Conservation (phyloP, 2,329 filamentous ascomycete genomes). For the Fusarium sororula region DNA sequence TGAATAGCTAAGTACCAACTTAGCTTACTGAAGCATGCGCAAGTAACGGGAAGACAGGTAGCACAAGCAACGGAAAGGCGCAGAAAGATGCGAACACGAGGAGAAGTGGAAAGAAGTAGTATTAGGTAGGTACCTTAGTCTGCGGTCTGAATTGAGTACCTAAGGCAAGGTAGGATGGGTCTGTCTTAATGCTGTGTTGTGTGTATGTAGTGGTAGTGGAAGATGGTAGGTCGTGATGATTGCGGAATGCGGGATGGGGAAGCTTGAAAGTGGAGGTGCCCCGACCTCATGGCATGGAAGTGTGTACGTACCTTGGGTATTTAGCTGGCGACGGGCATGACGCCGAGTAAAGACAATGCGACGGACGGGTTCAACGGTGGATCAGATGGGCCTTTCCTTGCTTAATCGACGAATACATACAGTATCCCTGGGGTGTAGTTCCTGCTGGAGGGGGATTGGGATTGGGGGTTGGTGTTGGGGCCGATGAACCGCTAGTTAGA, state of each 20-base stretch:
- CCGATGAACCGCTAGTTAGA: conserved; percentile 9
- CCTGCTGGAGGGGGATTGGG: neutral
- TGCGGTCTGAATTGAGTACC: neutral
- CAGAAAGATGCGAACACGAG: conserved; percentile 19
- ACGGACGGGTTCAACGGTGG: neutral
- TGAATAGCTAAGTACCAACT: conserved; percentile 9
- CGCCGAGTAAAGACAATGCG: neutral
- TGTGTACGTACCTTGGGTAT: neutral
- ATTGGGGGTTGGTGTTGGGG: conserved; percentile 9
- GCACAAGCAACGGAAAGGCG: conserved; percentile 26
- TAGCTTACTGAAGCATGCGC: conserved; percentile 28
- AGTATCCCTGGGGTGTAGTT: neutral
- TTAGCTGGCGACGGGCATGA: conserved; percentile 5
- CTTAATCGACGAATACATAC: neutral
- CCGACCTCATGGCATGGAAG: neutral
- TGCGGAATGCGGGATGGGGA: conserved; percentile 37
- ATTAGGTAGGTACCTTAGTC: neutral
- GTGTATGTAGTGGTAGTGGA: neutral
- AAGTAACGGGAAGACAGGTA: conserved; percentile 11
- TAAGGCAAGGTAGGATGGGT: neutral
- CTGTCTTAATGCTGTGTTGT: conserved; percentile 2
- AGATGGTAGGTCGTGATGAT: conserved; percentile 35
- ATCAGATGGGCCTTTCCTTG: conserved; percentile 4
- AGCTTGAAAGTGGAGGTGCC: conserved; percentile 37
- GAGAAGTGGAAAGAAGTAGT: neutral